These are phyloP conservation scores for Karstenula rhodostoma DNA, from an alignment of 2,329 filamentous ascomycete genomes.

Conservation along the genomic window DNA sequence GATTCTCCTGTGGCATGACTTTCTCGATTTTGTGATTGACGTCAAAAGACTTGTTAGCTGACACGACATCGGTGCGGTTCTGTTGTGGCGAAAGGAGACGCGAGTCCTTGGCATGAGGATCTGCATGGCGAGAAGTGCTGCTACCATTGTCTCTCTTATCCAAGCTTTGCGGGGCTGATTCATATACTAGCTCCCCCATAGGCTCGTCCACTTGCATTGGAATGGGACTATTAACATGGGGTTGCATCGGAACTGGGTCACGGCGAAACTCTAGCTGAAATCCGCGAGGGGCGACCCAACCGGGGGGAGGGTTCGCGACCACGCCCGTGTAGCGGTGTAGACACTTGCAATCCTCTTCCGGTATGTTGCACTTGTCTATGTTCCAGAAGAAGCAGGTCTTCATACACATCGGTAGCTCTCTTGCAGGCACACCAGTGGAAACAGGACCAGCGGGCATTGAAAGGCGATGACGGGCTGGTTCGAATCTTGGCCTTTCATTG, in stretches of 20 bases:
- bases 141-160: not conserved
- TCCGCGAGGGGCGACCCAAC: not conserved
- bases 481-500: not conserved
- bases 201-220: conserved; percentile 1
- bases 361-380: conserved; percentile 15
- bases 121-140: too few relatives aligned
- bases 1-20: too few relatives aligned
- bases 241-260: not conserved
- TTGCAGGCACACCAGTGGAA: not conserved
- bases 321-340: conserved; percentile 28
- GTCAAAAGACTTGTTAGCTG: too few relatives aligned
- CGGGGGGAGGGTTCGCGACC: conserved; percentile 15
- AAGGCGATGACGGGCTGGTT: not conserved
- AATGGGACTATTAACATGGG: not conserved
- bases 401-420: not conserved
- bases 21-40: too few relatives aligned
- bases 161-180: not conserved
- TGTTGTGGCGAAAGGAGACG: not conserved
- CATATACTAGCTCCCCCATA: not conserved
- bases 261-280: not conserved
- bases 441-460: not conserved
- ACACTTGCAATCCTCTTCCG: conserved; percentile 19
- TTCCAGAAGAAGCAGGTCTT: conserved; percentile 25
- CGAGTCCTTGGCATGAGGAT: not conserved
- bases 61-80: too few relatives aligned